Base-by-base conservation (phyloP, 2,329 filamentous ascomycete species). In the Domatiomyces catenatus region DNA sequence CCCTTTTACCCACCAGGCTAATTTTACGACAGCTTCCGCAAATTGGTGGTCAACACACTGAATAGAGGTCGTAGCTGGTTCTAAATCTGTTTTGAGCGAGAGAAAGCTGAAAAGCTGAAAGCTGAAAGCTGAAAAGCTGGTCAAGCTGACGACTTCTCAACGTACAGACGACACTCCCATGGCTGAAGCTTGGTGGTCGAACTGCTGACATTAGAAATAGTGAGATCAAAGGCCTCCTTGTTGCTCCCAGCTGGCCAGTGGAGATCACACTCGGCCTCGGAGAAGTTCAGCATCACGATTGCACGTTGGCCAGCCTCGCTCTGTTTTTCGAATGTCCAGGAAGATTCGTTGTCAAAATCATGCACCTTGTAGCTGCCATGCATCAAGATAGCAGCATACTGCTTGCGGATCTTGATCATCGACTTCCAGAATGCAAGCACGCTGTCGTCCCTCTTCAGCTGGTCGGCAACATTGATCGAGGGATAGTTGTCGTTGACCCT, bases 351-450 rank as follows among this genome's bases (percentile, higher is more conserved):
- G 12, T 47, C 45, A 22, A 26, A 24, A 0, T 75, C 72, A 0
- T 82, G 60, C 17, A 74, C 56, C 48, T 72, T 69, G 53, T 83
- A 84, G 48, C 75, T 68, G 1, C 83, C 83, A 58, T 85, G 84
- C 1, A 85, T 75, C 51, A 86, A 79, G 1, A 83, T 62, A 54
- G 83, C 75, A 44, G 72, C 71, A 58, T 77, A 68, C 45, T 72
- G 63, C 60, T 83, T 84, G 53, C 84, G 73, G 48, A 79, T 61
- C 20, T 65, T 60, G 12, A 85, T 66, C 48, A 81, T 71, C 0
- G 64, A 63, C 36, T 74, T 72, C 72, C 81, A 87, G 62, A 77
- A 82, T 50, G 70, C 65, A 60, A 80, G 76, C 18, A 81, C 72
- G 7, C 75, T 79, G 12, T 62, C 55, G 1, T 63, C 60, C 44